These are phyloP conservation scores for Nakazawaea holstii DNA, from an alignment of 805 yeast genomes.

Conservation along the genomic window DNA sequence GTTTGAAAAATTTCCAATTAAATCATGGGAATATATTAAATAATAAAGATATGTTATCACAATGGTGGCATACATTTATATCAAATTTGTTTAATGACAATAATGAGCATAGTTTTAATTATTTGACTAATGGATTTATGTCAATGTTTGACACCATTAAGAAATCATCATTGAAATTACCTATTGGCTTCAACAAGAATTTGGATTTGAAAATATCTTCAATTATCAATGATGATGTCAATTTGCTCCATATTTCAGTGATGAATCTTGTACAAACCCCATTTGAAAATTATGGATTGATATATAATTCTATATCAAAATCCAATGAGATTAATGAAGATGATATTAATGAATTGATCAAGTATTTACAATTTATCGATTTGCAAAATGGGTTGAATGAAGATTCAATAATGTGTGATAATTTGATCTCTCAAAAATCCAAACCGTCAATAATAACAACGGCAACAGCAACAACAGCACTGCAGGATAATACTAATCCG, in stretches of 20 bases:
- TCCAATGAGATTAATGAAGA: slow-evolving; percentile 2
- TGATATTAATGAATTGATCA: slow-evolving; percentile 16
- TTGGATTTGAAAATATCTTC: slow-evolving; percentile 16
- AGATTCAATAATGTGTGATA: slow-evolving; percentile 19
- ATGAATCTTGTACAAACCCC: slow-evolving; percentile 26
- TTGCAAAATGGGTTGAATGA: slow-evolving; percentile 21
- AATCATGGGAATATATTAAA: background rate
- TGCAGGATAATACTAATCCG: slow-evolving; percentile 4
- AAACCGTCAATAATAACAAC: background rate
- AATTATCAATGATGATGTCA: slow-evolving; percentile 10
- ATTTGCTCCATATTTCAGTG: slow-evolving; percentile 18
- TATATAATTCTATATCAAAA: slow-evolving; percentile 13
- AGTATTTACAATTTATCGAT: slow-evolving; percentile 21
- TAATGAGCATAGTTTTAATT: slow-evolving; percentile 14
- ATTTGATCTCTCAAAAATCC: slow-evolving; percentile 10
- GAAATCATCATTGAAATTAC: slow-evolving; percentile 23
- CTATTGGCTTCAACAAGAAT: slow-evolving; percentile 25
- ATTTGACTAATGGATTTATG: slow-evolving; percentile 28
- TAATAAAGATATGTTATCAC: background rate
- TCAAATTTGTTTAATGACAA: background rate
- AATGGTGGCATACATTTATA: slow-evolving; percentile 1
- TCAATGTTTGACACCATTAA: slow-evolving; percentile 24
- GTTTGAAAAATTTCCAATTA: background rate
- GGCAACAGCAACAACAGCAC: slow-evolving; percentile 13
- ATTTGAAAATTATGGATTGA: slow-evolving; percentile 25